Conservation (phyloP, 192 early-diverging fungal genomes). For the Powellomyces hirtus region DNA sequence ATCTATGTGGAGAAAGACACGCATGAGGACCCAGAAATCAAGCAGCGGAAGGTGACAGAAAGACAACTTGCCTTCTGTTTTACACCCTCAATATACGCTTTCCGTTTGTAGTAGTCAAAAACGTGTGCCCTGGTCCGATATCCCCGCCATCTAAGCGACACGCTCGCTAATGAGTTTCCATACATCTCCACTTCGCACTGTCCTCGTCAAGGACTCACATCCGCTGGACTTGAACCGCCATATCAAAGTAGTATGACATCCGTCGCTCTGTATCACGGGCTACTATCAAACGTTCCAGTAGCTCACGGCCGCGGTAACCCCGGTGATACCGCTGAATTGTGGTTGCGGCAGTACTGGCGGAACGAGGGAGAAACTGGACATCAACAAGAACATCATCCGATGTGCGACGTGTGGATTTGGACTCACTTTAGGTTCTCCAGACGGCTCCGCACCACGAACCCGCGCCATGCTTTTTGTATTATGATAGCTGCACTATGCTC, state of each 20-base stretch:
- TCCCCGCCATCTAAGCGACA: constrained; percentile 39
- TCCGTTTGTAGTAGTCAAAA: constrained; percentile 44
- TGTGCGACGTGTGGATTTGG: neutral
- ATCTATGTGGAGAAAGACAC: constrained; percentile 17
- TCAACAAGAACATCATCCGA: neutral
- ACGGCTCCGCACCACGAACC: constrained; percentile 11
- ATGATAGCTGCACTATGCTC: constrained; percentile 32
- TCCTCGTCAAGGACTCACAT: constrained; percentile 21
- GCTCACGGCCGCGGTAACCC: constrained; percentile 29
- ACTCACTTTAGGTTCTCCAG: constrained; percentile 6
- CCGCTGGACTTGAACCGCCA: constrained; percentile 42
- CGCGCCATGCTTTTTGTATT: constrained; percentile 41
- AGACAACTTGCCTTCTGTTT: constrained; percentile 13
- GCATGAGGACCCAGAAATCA: neutral
- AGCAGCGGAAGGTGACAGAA: neutral
- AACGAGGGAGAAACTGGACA: neutral
- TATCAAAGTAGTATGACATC: constrained; percentile 24
- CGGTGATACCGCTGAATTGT: constrained; percentile 38
- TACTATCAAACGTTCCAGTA: constrained; percentile 15
- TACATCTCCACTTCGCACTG: too few species aligned
- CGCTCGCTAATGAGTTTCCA: neutral
- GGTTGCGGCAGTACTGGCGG: constrained; percentile 12
- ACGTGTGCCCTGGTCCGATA: constrained; percentile 37
- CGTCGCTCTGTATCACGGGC: constrained; percentile 15
- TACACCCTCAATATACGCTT: constrained; percentile 31